These are phyloP conservation scores for Dryadomyces quercivorus DNA, from an alignment of 2,329 filamentous ascomycete species.

Conservation along the genomic window DNA sequence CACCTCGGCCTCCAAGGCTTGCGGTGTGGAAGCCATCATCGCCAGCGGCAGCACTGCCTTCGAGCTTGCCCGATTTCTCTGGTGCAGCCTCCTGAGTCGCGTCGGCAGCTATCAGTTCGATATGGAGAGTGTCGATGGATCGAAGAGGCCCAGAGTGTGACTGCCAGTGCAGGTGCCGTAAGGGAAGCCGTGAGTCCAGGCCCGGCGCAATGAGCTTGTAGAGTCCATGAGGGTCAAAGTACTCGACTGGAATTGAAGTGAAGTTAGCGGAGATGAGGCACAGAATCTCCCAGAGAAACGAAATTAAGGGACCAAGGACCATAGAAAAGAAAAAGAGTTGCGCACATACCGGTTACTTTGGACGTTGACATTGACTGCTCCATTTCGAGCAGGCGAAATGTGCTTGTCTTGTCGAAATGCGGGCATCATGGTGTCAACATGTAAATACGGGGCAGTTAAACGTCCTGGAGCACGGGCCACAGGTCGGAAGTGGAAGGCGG, in stretches of 20 bases:
- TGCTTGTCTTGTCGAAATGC: neutral
- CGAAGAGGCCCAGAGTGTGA: constrained; percentile 82
- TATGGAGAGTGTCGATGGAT: constrained; percentile 84
- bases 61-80: constrained; percentile 15
- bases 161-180: constrained; percentile 94
- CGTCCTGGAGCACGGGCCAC: neutral
- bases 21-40: constrained; percentile 54
- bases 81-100: constrained; percentile 17
- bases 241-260: constrained; percentile 62
- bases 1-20: constrained; percentile 28
- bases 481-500: constrained; percentile 6
- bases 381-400: constrained; percentile 29
- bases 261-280: constrained; percentile 4
- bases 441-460: neutral
- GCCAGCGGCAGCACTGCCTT: constrained; percentile 18
- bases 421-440: neutral
- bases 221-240: constrained; percentile 83
- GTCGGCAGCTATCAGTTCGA: constrained; percentile 65
- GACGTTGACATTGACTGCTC: constrained; percentile 58
- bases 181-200: constrained; percentile 65
- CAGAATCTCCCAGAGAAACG: constrained; percentile 39
- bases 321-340: neutral
- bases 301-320: no score
- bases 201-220: constrained; percentile 73
- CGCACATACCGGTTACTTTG: constrained; percentile 61